Percentiles rank a stretch among this genome's conserved stretches.
Evolutionary conservation across 257 asterid genomes (phyloP).

Genomic region (Rhazya stricta): DNA sequence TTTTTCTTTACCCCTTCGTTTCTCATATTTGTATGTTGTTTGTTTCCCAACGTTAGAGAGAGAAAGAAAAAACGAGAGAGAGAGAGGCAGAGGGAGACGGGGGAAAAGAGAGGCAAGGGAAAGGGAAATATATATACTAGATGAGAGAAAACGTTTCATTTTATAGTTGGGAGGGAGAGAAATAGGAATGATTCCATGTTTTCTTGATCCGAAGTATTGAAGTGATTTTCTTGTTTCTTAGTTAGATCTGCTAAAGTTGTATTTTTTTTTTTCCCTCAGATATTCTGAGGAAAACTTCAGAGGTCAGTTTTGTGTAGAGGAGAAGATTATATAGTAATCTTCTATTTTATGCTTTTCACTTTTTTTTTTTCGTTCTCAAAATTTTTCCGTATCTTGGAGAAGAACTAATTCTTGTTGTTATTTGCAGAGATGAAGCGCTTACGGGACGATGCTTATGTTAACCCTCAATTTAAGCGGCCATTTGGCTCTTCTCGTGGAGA

Average conservation of each 20-base stretch:
- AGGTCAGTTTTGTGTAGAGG: slow-evolving; percentile 34
- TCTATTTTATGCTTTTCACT: neutral
- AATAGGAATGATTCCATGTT: slow-evolving; percentile 21
- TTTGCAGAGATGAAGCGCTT: slow-evolving; percentile 75
- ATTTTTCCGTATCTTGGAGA: slow-evolving; percentile 11
- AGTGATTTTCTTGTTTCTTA: slow-evolving; percentile 15
- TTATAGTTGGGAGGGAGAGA: slow-evolving; percentile 5
- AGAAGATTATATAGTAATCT: neutral
- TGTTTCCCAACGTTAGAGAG: slow-evolving; percentile 24
- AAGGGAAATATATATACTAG: slow-evolving; percentile 7
- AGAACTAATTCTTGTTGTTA: slow-evolving; percentile 21
- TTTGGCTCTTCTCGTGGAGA: slow-evolving; percentile 70
- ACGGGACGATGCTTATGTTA: slow-evolving; percentile 62
- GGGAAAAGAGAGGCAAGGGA: slow-evolving; percentile 18
- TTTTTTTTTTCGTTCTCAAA: too few relatives aligned
- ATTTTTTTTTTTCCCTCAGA: slow-evolving; percentile 24
- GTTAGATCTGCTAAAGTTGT: slow-evolving; percentile 56
- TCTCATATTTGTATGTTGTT: slow-evolving; percentile 15
- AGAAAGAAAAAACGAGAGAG: slow-evolving; percentile 3
- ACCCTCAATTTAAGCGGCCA: slow-evolving; percentile 82
- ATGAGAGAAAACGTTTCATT: slow-evolving; percentile 6
- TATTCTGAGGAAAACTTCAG: slow-evolving; percentile 34
- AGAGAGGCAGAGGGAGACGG: slow-evolving; percentile 6
- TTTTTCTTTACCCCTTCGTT: slow-evolving; percentile 17
- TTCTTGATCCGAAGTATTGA: slow-evolving; percentile 31